A percentile compares a stretch with the other conserved stretches of the same genome.
Conservation (phyloP, 1,139 yeast genomes). For the Debaryomycetaceae sp. region DNA sequence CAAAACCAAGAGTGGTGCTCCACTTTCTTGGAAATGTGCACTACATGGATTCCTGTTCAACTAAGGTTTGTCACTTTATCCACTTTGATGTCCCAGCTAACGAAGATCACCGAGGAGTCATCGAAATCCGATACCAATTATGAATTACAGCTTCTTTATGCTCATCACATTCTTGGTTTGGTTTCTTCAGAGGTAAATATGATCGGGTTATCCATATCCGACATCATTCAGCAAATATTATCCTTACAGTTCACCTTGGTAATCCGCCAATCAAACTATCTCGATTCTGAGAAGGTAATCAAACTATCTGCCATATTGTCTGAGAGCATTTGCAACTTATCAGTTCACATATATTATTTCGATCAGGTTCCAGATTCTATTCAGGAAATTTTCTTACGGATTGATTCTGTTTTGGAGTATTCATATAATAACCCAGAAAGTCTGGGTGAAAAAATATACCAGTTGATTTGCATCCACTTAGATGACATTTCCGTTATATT, state of each 20-base stretch:
- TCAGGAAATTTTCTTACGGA: conserved; percentile 47
- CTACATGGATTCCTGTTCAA: conserved; percentile 86
- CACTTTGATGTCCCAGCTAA: conserved; percentile 36
- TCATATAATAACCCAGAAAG: conserved; percentile 14
- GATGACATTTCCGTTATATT: conserved; percentile 34
- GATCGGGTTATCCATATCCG: conserved; percentile 88
- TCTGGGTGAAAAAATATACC: conserved; percentile 17
- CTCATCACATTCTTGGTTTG: conserved; percentile 59
- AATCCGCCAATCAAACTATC: conserved; percentile 20
- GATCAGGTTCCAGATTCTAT: conserved; percentile 80
- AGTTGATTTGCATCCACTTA: conserved; percentile 28
- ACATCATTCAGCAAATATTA: conserved; percentile 64
- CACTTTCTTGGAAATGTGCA: conserved; percentile 58
- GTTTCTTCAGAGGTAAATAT: conserved; percentile 78
- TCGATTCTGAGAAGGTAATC: conserved; percentile 19
- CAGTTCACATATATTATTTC: conserved; percentile 71
- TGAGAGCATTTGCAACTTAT: conserved; percentile 56
- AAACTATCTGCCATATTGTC: conserved; percentile 32
- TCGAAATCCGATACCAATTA: conserved; percentile 21
- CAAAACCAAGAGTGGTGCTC: conserved; percentile 47
- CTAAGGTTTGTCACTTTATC: conserved; percentile 67
- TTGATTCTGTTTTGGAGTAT: conserved; percentile 30
- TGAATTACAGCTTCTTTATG: conserved; percentile 44
- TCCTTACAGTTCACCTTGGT: conserved; percentile 53
- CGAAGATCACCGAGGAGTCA: conserved; percentile 15